Percentiles rank a stretch among this genome's conserved stretches.
phyloP scores from a whole-genome alignment of 495 filamentous ascomycete species.

The Penicillium maclennaniae region DNA sequence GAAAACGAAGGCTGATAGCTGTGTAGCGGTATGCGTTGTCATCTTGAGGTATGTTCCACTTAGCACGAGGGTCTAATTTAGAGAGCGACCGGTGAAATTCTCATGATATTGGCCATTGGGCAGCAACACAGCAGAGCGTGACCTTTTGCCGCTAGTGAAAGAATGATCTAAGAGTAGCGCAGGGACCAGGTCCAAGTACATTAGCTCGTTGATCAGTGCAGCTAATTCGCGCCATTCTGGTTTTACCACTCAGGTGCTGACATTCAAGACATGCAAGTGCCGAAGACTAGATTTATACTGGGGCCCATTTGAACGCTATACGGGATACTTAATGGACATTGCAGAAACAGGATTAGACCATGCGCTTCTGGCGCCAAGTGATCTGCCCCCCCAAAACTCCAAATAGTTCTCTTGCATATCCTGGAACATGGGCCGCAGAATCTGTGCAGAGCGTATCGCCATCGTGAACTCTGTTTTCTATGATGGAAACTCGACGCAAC shows the following conservation, averaged over 20 bases:
- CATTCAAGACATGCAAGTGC: background rate
- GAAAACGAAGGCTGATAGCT: background rate
- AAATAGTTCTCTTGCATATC: conserved; percentile 13
- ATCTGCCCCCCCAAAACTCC: conserved; percentile 2
- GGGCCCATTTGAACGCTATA: background rate
- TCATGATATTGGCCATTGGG: background rate
- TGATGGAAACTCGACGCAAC: background rate
- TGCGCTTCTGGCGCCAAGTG: conserved; percentile 12
- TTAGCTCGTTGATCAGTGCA: no score
- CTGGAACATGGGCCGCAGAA: conserved; percentile 15
- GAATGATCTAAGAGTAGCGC: no score
- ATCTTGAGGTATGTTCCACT: background rate
- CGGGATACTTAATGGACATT: background rate
- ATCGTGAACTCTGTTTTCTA: conserved; percentile 1
- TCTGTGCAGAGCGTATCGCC: conserved; percentile 15
- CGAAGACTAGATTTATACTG: no score
- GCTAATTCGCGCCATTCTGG: no score
- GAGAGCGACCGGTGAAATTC: background rate
- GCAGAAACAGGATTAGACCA: conserved; percentile 4
- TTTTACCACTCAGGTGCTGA: background rate
- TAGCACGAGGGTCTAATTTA: background rate
- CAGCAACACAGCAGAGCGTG: conserved; percentile 2
- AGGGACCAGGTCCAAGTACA: no score
- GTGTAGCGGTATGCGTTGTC: background rate
- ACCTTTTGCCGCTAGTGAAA: background rate